Evolutionary conservation across 2,329 filamentous ascomycete genomes (phyloP).

Genomic region (Alternaria arborescens): DNA sequence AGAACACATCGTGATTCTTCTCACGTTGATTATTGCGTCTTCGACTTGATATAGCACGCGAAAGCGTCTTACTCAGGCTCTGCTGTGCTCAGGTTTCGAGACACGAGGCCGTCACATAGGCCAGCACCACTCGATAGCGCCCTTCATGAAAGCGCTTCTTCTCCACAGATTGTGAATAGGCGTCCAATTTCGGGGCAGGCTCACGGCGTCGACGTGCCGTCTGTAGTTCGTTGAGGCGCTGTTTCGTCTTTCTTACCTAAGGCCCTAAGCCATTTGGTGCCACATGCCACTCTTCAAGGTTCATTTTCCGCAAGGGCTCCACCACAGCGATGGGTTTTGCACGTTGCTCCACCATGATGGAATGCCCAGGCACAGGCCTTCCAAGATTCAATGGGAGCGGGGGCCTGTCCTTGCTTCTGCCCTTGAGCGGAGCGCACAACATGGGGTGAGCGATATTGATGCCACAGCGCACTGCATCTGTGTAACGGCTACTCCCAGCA

Average conservation of each 20-base stretch:
- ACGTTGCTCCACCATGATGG: slow-evolving; percentile 33
- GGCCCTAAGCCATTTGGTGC: slow-evolving; percentile 12
- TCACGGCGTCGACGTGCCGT: slow-evolving; percentile 12
- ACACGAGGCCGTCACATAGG: not conserved
- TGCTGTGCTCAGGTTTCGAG: not conserved
- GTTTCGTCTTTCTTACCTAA: slow-evolving; percentile 22
- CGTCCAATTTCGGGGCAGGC: slow-evolving; percentile 12
- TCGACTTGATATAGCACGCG: not conserved
- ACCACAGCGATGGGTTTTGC: slow-evolving; percentile 27
- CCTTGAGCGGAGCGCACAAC: slow-evolving; percentile 25
- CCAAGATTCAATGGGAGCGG: slow-evolving; percentile 23
- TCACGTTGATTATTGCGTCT: not conserved
- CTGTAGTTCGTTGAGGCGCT: slow-evolving; percentile 9
- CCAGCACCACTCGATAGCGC: not conserved
- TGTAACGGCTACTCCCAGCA: slow-evolving; percentile 34
- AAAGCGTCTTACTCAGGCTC: not conserved
- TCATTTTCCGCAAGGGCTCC: slow-evolving; percentile 3
- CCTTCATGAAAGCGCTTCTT: too few species aligned
- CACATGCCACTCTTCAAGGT: slow-evolving; percentile 17
- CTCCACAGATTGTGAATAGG: not conserved
- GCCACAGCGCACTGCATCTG: slow-evolving; percentile 40
- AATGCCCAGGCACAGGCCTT: slow-evolving; percentile 24
- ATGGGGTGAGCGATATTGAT: slow-evolving; percentile 40
- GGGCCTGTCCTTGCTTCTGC: slow-evolving; percentile 18
- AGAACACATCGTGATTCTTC: not conserved